Base-by-base conservation (phyloP, 2,329 filamentous ascomycete genomes). In the Colletotrichum aenigma region DNA sequence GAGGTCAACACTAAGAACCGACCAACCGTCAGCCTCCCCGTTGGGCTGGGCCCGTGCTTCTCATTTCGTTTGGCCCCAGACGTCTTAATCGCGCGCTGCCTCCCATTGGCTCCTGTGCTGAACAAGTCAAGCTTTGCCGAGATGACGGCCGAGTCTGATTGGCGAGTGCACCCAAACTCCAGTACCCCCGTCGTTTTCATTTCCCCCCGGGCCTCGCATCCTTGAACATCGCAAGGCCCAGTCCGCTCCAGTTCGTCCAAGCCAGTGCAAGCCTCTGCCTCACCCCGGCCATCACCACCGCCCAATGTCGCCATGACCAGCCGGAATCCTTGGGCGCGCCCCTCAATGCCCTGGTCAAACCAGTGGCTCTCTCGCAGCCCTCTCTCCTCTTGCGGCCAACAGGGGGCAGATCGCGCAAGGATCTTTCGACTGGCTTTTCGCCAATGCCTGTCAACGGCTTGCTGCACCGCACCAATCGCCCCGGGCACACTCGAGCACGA, bases 51-150 rank as follows among this genome's bases (percentile, higher is more conserved):
- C 24, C 71, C 38, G 71, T 76, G 74, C 48, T 58, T 13, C 48
- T 76, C 66, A 76, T 75, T 76, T 76, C 71, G 24, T 76, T 66
- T 75, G 60, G 74, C 34, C 48, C 43, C 38, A 55, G 66, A 66
- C 70, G 71, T 32, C 71, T 75, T 62, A 67, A 28, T 71, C 48
- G 71, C 71, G 61, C 71, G 32, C 36, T 34, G 61, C 18, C 34
- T 66, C 36, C 75, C 43, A 76, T 76, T 76, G 74, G 74, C 34
- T 75, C 28, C 52, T 62, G 55, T 13, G 15, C 16, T 13, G 66
- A 58, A 66, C n/a, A 55, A 65, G 65, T 76, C 71, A 67, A 76
- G 71, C 71, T 74, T 76, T 76, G 74, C 74, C 66, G 74, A 76
- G 74, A 75, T 75, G 66, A 71, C 16, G 66, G 60, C 71, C 66